These are phyloP conservation scores for Polyporus arcularius DNA, from an alignment of 768 basidiomycete genomes.

Conservation along the genomic window DNA sequence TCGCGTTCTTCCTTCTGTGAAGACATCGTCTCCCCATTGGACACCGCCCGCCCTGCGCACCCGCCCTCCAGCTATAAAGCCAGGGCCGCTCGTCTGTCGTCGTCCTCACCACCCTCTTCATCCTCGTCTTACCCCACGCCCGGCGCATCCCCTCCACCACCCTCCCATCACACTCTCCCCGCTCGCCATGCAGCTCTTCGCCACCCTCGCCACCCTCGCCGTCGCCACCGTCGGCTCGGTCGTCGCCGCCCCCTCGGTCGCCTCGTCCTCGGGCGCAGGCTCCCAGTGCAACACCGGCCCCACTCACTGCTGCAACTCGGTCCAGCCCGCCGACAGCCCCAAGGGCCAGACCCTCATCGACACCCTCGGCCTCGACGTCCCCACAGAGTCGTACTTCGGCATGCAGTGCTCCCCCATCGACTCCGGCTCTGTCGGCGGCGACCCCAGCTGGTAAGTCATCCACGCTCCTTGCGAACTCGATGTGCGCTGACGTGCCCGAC, in stretches of 20 bases:
- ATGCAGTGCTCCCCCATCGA: conserved; percentile 13
- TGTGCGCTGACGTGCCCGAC: too few relatives aligned
- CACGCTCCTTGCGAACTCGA: background rate
- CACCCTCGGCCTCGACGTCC: background rate
- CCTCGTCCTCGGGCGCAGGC: background rate
- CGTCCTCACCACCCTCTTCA: background rate
- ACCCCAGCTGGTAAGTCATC: conserved; percentile 7
- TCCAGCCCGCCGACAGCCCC: conserved; percentile 12
- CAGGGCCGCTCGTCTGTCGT: background rate
- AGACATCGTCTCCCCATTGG: too few relatives aligned
- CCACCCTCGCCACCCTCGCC: conserved; percentile 8
- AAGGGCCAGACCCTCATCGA: background rate
- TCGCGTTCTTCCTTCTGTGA: too few relatives aligned
- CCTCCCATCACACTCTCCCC: background rate
- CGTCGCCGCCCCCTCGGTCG: conserved; percentile 3
- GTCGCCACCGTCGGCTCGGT: conserved; percentile 8
- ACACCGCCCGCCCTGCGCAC: background rate
- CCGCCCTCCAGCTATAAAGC: background rate
- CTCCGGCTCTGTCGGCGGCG: background rate
- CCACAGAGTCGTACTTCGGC: background rate
- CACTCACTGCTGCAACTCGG: conserved; percentile 24
- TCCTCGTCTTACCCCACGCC: background rate
- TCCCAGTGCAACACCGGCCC: conserved; percentile 22
- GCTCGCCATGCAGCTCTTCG: conserved; percentile 13
- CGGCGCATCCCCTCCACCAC: background rate